phyloP scores from a whole-genome alignment of 2,329 filamentous ascomycete genomes.

The Ophiostoma tasmaniense region DNA sequence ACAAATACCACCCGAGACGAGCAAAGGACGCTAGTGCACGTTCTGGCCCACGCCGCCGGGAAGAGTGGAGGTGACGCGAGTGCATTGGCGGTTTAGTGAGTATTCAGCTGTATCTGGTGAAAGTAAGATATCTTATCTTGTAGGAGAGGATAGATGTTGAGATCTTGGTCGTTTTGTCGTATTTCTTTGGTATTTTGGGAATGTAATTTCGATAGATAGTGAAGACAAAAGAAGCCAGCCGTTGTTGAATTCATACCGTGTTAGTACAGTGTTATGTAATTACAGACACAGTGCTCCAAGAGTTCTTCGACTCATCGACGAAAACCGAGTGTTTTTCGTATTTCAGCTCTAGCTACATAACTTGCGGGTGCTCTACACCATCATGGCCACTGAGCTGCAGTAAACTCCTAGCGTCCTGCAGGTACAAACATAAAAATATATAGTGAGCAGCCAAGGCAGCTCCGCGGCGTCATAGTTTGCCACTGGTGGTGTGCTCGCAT shows the following conservation, averaged over 20 bases:
- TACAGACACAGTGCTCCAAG: not conserved
- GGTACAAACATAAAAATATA: not conserved
- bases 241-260: not conserved
- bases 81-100: not conserved
- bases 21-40: conserved; percentile 5
- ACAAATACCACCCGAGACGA: not conserved
- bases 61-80: conserved; percentile 4
- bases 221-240: not conserved
- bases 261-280: not conserved
- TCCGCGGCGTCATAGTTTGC: not conserved
- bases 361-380: not conserved
- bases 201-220: not conserved
- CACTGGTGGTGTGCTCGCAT: not conserved
- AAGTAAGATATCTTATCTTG: not conserved
- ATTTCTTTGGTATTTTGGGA: not conserved
- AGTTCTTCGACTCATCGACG: not conserved
- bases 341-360: not conserved
- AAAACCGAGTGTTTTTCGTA: not conserved
- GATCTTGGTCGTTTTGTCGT: not conserved
- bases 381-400: not conserved
- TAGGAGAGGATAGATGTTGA: not conserved
- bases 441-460: not conserved
- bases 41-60: conserved; percentile 5
- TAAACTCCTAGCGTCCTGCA: conserved; percentile 6
- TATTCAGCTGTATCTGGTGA: not conserved